These are phyloP conservation scores for Pichia terricola DNA, from an alignment of 1,139 yeast genomes.

Conservation along the genomic window DNA sequence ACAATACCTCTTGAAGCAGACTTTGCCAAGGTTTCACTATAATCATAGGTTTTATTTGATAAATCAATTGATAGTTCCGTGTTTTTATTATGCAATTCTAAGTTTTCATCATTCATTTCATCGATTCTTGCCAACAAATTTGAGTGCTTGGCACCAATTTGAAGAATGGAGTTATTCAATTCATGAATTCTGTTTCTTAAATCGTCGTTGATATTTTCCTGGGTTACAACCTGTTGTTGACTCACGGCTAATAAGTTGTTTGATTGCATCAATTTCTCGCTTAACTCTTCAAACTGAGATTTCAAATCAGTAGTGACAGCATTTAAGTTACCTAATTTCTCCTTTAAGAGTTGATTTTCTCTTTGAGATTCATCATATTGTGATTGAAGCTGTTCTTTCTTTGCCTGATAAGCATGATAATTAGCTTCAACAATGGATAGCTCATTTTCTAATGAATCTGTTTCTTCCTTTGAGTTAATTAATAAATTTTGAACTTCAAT, in stretches of 20 bases:
- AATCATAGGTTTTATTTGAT: constrained; percentile 24
- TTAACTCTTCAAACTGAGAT: constrained; percentile 41
- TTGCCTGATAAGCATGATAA: constrained; percentile 59
- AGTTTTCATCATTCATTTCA: constrained; percentile 31
- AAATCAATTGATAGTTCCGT: constrained; percentile 25
- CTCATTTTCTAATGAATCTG: constrained; percentile 66
- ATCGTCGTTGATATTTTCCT: constrained; percentile 35
- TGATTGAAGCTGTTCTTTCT: constrained; percentile 52
- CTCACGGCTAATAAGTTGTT: constrained; percentile 56
- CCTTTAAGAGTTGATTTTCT: constrained; percentile 56
- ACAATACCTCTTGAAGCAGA: constrained; percentile 23
- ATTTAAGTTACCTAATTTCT: constrained; percentile 55
- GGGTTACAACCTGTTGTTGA: constrained; percentile 58
- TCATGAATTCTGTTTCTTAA: constrained; percentile 42
- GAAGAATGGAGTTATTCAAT: constrained; percentile 31
- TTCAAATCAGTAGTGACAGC: constrained; percentile 56
- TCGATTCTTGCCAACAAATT: constrained; percentile 16
- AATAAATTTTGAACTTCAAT: constrained; percentile 58
- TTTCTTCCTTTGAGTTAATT: constrained; percentile 53
- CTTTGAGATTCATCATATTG: constrained; percentile 58
- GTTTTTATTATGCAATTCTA: constrained; percentile 27
- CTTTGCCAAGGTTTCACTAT: constrained; percentile 21
- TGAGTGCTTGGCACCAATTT: constrained; percentile 29
- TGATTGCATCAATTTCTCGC: constrained; percentile 49
- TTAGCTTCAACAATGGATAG: constrained; percentile 76